These are phyloP conservation scores for Thelephora terrestris DNA, from an alignment of 1,284 basidiomycete genomes.

Conservation along the genomic window DNA sequence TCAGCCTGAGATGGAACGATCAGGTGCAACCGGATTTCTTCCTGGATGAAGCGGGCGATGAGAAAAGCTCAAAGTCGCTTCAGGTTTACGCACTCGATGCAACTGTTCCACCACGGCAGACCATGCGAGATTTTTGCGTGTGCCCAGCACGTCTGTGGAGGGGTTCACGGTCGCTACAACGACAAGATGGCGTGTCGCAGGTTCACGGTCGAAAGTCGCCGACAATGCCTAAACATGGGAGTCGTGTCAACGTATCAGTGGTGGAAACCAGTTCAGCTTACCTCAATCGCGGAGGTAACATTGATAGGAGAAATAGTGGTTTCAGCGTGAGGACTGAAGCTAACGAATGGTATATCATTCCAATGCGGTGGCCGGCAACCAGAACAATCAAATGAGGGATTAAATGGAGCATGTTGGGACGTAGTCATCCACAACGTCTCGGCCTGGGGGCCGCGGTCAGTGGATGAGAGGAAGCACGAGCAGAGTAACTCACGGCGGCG, in stretches of 20 bases:
- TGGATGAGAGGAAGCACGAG: too few species aligned
- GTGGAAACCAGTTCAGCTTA: too few species aligned
- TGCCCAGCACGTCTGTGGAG: constrained; percentile 10
- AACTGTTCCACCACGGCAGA: too few species aligned
- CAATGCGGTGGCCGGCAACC: constrained; percentile 21
- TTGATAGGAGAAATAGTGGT: constrained; percentile 35
- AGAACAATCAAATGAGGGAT: too few species aligned
- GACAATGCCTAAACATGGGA: too few species aligned
- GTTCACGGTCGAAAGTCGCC: too few species aligned
- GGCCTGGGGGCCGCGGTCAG: too few species aligned
- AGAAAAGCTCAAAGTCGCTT: not conserved
- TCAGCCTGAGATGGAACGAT: constrained; percentile 36
- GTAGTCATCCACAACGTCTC: too few species aligned
- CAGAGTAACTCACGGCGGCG: constrained; percentile 23
- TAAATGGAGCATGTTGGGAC: too few species aligned
- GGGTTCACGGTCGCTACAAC: constrained; percentile 6
- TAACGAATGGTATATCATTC: constrained; percentile 32
- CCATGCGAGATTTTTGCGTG: not conserved
- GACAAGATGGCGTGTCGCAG: constrained; percentile 15
- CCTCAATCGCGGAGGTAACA: constrained; percentile 29
- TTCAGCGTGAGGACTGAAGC: constrained; percentile 30
- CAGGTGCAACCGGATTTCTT: constrained; percentile 48
- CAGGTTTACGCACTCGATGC: too few species aligned
- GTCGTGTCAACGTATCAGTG: too few species aligned
- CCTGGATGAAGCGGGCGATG: constrained; percentile 24